phyloP scores from a whole-genome alignment of 305 asterid genomes.

The Fraxinus ornus region DNA sequence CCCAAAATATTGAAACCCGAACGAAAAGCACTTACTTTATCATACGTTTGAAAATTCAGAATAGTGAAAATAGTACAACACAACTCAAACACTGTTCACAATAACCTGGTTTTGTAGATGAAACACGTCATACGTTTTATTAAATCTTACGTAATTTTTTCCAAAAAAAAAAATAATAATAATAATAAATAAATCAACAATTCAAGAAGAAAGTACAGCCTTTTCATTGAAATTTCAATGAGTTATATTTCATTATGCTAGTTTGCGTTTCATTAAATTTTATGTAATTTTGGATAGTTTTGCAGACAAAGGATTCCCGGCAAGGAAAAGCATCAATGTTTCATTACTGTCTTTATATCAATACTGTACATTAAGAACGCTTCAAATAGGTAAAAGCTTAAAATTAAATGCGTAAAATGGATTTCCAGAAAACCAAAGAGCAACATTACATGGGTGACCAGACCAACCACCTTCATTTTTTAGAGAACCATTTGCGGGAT shows the following conservation, averaged over 20 bases:
- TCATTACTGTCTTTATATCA: neutral
- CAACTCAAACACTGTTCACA: neutral
- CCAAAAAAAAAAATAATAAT: neutral
- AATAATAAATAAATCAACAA: neutral
- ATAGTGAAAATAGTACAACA: neutral
- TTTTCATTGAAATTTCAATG: neutral
- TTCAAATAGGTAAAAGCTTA: neutral
- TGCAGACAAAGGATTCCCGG: neutral
- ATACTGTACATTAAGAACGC: neutral
- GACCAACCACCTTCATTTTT: constrained; percentile 57
- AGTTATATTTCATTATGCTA: neutral
- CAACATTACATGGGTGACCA: constrained; percentile 9
- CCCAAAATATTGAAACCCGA: neutral
- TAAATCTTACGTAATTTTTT: neutral
- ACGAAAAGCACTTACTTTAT: neutral
- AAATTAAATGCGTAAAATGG: neutral
- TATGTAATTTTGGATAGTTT: neutral
- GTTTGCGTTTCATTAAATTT: neutral
- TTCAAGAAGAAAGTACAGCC: constrained; percentile 1
- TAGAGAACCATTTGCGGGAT: constrained; percentile 30
- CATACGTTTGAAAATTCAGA: neutral
- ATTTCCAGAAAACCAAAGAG: neutral
- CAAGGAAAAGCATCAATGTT: neutral
- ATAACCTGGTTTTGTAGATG: neutral
- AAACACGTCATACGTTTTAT: neutral